Evolutionary conservation across 208 protist species (phyloP).

Genomic region (Porcisia deanei): DNA sequence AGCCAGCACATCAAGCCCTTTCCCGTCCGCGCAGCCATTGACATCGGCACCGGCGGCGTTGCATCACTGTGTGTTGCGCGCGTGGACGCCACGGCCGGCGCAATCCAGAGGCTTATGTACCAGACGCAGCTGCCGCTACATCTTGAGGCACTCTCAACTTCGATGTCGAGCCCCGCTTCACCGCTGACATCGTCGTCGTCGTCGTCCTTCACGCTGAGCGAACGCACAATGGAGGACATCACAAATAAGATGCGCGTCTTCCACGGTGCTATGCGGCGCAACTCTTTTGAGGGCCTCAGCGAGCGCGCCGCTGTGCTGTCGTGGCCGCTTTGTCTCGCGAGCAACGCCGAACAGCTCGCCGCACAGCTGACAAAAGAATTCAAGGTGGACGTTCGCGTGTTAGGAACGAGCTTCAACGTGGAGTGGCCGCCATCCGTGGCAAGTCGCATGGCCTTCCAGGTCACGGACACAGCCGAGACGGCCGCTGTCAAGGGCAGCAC

Average conservation of each 20-base stretch:
- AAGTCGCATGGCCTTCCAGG: not conserved
- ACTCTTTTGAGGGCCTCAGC: constrained; percentile 60
- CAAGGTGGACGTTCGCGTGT: constrained; percentile 69
- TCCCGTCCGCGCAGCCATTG: constrained; percentile 85
- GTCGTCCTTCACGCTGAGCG: constrained; percentile 52
- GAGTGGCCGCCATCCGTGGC: constrained; percentile 24
- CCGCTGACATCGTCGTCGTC: constrained; percentile 1
- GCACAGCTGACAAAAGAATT: constrained; percentile 61
- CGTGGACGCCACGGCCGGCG: constrained; percentile 59
- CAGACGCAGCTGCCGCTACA: constrained; percentile 82
- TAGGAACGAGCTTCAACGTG: constrained; percentile 61
- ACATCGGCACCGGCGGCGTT: constrained; percentile 81
- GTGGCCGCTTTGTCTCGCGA: constrained; percentile 70
- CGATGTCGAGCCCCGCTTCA: not conserved
- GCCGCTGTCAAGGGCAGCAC: not conserved
- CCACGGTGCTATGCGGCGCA: constrained; percentile 61
- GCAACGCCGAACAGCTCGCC: constrained; percentile 54
- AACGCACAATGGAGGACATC: constrained; percentile 61
- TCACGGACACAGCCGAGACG: not conserved
- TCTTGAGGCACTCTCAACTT: constrained; percentile 33
- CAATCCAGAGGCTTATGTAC: constrained; percentile 66
- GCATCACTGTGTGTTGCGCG: constrained; percentile 73
- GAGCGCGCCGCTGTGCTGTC: constrained; percentile 76
- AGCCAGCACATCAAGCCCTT: constrained; percentile 76
- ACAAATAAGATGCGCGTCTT: constrained; percentile 72